phyloP scores from a whole-genome alignment of 768 basidiomycete species.

The Xerocomus potaroensis region DNA sequence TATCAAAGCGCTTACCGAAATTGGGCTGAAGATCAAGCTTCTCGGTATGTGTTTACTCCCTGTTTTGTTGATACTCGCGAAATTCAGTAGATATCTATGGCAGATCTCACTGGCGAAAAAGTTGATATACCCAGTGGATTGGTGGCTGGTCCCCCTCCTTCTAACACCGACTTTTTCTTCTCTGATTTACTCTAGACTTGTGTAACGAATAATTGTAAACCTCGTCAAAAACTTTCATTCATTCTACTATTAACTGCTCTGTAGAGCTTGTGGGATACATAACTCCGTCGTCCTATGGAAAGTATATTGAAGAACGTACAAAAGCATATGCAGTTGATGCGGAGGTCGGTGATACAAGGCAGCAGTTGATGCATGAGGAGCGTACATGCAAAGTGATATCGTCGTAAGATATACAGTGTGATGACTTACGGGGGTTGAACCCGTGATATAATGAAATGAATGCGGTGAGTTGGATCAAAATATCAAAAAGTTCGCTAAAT shows the following conservation, averaged over 20 bases:
- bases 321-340: conserved; percentile 58
- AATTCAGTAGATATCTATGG: neutral
- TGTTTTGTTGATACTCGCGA: neutral
- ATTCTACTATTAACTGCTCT: conserved; percentile 21
- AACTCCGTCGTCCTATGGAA: conserved; percentile 13
- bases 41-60: conserved; percentile 51
- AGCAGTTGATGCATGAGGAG: conserved; percentile 26
- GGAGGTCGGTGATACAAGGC: conserved; percentile 27
- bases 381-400: conserved; percentile 18
- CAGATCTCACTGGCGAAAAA: conserved; percentile 85
- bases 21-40: conserved; percentile 87
- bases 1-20: conserved; percentile 83
- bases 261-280: conserved; percentile 20
- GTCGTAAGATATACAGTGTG: conserved; percentile 18
- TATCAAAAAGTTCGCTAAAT: neutral
- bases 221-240: neutral
- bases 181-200: conserved; percentile 49
- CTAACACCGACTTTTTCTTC: conserved; percentile 82
- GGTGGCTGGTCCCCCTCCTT: conserved; percentile 71
- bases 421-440: conserved; percentile 82
- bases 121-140: conserved; percentile 85
- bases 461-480: conserved; percentile 31
- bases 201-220: conserved; percentile 10
- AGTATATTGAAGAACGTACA: conserved; percentile 12
- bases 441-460: conserved; percentile 46